Evolutionary conservation across 1,284 basidiomycete species (phyloP), one percentile per base, ranked within the genome.

Genomic region (Trametes sp.): DNA sequence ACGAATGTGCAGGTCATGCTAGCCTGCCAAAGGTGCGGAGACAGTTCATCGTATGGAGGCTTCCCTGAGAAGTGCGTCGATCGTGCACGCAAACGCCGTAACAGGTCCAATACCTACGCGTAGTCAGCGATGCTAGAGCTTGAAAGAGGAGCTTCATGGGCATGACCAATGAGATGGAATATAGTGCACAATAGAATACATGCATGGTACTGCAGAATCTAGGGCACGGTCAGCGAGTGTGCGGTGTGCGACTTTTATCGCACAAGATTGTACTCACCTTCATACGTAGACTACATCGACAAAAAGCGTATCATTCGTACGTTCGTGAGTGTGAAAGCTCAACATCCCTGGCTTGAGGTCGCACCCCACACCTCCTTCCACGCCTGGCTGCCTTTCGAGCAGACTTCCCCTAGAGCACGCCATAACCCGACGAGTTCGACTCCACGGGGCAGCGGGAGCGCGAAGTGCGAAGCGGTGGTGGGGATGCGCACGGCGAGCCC

Each of bases 281-380:
- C 3, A n/a, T 19, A 19, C 16, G 3, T 41, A 14, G 16, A 41
- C 38, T 41, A 36, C 35, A 14, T 13, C 10, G 35, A 36, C 35
- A 10, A 36, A 13, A 10, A 36, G 5, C 2, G 2, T 2, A 36
- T 14, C 35, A 36, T 36, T 14, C 16, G 35, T 36, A 13, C 35
- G 10, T 2, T n/a, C n/a, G n/a, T n/a, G n/a, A n/a, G n/a, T n/a
- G n/a, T n/a, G n/a, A n/a, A n/a, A n/a, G n/a, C n/a, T n/a, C n/a
- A n/a, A 45, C 21, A 21, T 26, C 42, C 42, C 42, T 13, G 24
- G n/a, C n/a, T 16, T 2, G 45, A 24, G 13, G 45, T n/a, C 6
- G 28, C 28, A n/a, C 28, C 24, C 70, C 69, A 72, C 10, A 69
- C 59, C 58, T 68, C 69, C 48, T 50, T 66, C 69, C 69, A 70